Conservation (phyloP, 352 stramenopile species). For the Globisporangium cylindrosporum region DNA sequence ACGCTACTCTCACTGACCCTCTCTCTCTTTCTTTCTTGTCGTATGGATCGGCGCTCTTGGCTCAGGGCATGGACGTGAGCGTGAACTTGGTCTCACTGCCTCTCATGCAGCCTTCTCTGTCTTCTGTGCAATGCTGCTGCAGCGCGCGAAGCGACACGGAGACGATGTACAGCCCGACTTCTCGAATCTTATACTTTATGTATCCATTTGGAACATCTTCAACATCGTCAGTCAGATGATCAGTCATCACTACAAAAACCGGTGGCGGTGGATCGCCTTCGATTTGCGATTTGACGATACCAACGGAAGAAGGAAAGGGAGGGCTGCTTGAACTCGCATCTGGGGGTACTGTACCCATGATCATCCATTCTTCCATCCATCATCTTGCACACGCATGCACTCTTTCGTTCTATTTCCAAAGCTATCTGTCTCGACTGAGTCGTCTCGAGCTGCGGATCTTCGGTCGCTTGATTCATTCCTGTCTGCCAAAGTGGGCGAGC, state of each 20-base stretch:
- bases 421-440: too few species aligned
- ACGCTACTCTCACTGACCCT: not conserved
- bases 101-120: not conserved
- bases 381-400: not conserved
- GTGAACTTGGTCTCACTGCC: not conserved
- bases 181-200: conserved; percentile 9
- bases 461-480: not conserved
- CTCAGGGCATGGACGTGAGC: not conserved
- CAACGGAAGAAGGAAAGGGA: too few species aligned
- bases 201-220: not conserved
- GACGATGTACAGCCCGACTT: not conserved
- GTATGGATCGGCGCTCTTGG: not conserved
- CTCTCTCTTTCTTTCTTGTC: not conserved
- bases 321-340: not conserved
- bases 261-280: not conserved
- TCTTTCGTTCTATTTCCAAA: not conserved
- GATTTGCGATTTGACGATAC: too few species aligned
- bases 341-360: not conserved
- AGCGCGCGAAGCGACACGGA: not conserved
- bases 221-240: not conserved
- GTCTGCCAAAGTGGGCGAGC: not conserved
- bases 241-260: not conserved
- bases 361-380: not conserved
- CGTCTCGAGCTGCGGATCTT: not conserved
- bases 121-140: not conserved